A percentile compares a stretch with the other conserved stretches of the same genome.
phyloP scores from a whole-genome alignment of 208 protist genomes.

The Trypanosoma vivax region DNA sequence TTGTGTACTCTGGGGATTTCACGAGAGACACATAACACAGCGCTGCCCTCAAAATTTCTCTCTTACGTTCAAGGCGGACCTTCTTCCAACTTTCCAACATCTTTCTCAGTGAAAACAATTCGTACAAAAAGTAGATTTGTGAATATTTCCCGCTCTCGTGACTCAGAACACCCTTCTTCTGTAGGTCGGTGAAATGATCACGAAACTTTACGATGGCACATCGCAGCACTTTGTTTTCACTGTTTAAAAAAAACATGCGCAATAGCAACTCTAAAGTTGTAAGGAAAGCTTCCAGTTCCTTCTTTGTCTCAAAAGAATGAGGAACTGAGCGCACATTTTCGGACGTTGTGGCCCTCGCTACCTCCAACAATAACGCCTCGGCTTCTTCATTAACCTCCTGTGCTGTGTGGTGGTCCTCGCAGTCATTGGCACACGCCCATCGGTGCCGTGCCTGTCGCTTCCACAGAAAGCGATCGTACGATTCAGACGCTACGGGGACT shows the following conservation, averaged over 20 bases:
- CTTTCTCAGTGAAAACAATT: conserved; percentile 49
- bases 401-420: neutral
- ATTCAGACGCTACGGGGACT: conserved; percentile 19
- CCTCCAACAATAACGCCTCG: conserved; percentile 1
- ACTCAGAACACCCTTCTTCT: conserved; percentile 25
- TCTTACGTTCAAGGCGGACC: conserved; percentile 13
- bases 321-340: neutral
- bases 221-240: conserved; percentile 16
- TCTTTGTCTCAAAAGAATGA: conserved; percentile 3
- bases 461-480: conserved; percentile 39
- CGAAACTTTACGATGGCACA: conserved; percentile 25
- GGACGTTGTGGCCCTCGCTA: neutral
- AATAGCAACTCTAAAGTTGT: conserved; percentile 37
- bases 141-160: conserved; percentile 27
- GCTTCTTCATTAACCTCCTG: neutral
- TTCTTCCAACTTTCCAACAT: conserved; percentile 31
- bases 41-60: conserved; percentile 3
- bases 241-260: conserved; percentile 31
- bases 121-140: conserved; percentile 40
- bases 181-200: conserved; percentile 24
- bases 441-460: conserved; percentile 19
- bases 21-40: conserved; percentile 7
- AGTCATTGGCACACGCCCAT: neutral
- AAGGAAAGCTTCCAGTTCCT: conserved; percentile 24
- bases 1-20: conserved; percentile 15